These are phyloP conservation scores for Lipomyces chichibuensis DNA, from an alignment of 805 yeast species.

Conservation along the genomic window DNA sequence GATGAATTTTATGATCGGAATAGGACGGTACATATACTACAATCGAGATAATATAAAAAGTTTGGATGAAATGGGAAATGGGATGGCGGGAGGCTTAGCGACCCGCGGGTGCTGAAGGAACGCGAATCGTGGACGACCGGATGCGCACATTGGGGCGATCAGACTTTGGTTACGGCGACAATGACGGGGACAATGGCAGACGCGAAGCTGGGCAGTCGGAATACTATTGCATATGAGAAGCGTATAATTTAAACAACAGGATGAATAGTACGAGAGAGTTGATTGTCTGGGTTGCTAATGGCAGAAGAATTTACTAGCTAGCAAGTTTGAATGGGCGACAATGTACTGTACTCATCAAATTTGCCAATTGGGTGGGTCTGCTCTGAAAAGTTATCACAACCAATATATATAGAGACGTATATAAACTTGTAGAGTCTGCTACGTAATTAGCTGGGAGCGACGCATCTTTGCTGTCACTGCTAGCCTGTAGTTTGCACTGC, in stretches of 20 bases:
- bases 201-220: background rate
- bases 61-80: background rate
- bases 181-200: background rate
- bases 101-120: too few relatives aligned
- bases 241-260: background rate
- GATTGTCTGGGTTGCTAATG: background rate
- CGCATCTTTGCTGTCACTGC: background rate
- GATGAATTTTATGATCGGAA: background rate
- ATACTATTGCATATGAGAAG: background rate
- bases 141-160: background rate
- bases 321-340: too few relatives aligned
- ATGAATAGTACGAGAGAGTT: background rate
- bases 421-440: background rate
- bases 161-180: background rate
- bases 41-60: background rate
- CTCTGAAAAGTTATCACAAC: too few relatives aligned
- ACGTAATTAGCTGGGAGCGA: background rate
- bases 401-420: background rate
- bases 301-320: too few relatives aligned
- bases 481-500: too few relatives aligned
- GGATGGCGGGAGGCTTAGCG: background rate
- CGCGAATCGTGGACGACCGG: background rate
- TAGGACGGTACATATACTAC: background rate
- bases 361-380: too few relatives aligned
- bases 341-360: too few relatives aligned